Conservation (phyloP, 345 rosid species). For the Jatropha curcas region DNA sequence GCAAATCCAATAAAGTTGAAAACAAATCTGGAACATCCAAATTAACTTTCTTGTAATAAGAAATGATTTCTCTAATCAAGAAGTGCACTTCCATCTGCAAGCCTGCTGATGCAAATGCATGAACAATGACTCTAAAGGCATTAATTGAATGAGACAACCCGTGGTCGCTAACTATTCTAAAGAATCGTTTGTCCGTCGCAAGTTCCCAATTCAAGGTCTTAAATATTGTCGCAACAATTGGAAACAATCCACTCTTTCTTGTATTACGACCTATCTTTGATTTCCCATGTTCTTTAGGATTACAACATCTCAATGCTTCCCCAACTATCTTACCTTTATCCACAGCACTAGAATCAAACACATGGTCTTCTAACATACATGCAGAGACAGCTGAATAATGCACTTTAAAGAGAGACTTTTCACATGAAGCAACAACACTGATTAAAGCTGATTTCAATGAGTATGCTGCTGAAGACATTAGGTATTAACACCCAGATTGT, state of each 20-base stretch:
- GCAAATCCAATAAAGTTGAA: conserved; percentile 36
- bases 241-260: conserved; percentile 20
- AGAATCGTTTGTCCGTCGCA: conserved; percentile 30
- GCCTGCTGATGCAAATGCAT: conserved; percentile 35
- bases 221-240: conserved; percentile 33
- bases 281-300: conserved; percentile 3
- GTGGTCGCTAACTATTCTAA: conserved; percentile 22
- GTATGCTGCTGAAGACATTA: conserved; percentile 19
- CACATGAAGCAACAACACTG: not conserved
- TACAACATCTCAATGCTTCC: conserved; percentile 8
- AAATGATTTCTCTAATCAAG: conserved; percentile 43
- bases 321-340: conserved; percentile 3
- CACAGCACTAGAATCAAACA: conserved; percentile 25
- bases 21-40: conserved; percentile 37
- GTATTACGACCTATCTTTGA: conserved; percentile 11
- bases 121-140: conserved; percentile 36
- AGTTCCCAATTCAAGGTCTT: conserved; percentile 53
- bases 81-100: conserved; percentile 41
- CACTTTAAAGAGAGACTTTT: conserved; percentile 16
- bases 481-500: conserved; percentile 20
- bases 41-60: conserved; percentile 28
- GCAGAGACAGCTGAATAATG: conserved; percentile 32
- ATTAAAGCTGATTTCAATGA: conserved; percentile 16
- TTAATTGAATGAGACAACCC: conserved; percentile 35
- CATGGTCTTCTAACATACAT: conserved; percentile 33